Percentiles rank a stretch among this genome's conserved stretches.
phyloP scores from a whole-genome alignment of 2,329 filamentous ascomycete species.

The Parasarocladium wereldwijsianum region DNA sequence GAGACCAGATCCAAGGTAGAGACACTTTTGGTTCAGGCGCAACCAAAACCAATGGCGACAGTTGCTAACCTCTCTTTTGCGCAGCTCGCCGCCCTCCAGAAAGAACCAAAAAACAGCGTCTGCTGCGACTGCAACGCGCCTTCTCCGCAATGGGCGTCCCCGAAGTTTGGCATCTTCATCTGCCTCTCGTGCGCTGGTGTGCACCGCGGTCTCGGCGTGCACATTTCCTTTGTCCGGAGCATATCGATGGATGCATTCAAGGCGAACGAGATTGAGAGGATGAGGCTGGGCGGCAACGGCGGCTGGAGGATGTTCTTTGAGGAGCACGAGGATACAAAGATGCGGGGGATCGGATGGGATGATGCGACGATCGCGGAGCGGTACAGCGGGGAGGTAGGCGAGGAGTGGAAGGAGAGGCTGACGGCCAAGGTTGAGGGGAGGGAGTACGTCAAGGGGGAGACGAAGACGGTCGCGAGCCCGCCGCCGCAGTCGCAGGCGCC shows the following conservation, averaged over 20 bases:
- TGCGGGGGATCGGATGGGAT: constrained; percentile 61
- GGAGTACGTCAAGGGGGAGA: constrained; percentile 67
- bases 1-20: constrained; percentile 87
- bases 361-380: constrained; percentile 80
- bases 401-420: constrained; percentile 89
- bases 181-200: constrained; percentile 91
- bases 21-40: neutral
- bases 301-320: constrained; percentile 83
- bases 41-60: constrained; percentile 6
- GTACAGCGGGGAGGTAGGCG: constrained; percentile 78
- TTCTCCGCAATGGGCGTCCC: constrained; percentile 93
- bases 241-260: constrained; percentile 99
- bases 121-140: constrained; percentile 95
- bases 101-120: constrained; percentile 71
- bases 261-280: constrained; percentile 76
- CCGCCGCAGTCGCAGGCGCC: constrained; percentile 20
- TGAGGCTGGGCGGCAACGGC: constrained; percentile 84
- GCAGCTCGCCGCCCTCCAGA: constrained; percentile 82
- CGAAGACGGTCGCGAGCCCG: constrained; percentile 24
- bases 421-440: constrained; percentile 75
- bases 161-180: constrained; percentile 98
- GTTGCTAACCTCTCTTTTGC: constrained; percentile 5
- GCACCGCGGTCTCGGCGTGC: constrained; percentile 86
- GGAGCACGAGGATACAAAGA: constrained; percentile 48
- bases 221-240: constrained; percentile 95